Evolutionary conservation across 805 yeast species (phyloP), one percentile per base, ranked within the genome.

Genomic region (Candida michaelii): DNA sequence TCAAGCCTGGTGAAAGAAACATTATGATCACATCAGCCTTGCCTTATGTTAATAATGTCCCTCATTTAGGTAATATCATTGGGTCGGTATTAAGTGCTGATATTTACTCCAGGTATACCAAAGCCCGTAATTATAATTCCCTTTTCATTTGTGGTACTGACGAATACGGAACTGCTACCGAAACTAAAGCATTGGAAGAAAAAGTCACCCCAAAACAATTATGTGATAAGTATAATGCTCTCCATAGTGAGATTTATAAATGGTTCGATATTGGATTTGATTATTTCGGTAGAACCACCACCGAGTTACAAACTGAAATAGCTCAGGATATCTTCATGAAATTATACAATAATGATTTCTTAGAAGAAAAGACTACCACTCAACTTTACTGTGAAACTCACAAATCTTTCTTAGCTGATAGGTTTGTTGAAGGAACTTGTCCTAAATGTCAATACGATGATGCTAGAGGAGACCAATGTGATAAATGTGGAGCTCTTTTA

Each of bases 381-480:
- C 99, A 93, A 70, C 74, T 93, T 47, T 93, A 82, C 70, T 93
- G 99, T 70, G 86, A 88, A 40, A 81, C 76, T 44, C 99, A 93
- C 68, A 74, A 89, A 29, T 89, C 96, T 3, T 93, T 81, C 67
- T 74, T 93, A 46, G 99, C 99, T 44, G 99, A 93, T 63, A 77
- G 99, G 63, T 93, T 80, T 56, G 99, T 93, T 27, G 98, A 93
- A 69, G 99, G 99, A 53, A 87, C 82, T 39, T 93, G 99, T 72
- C 98, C 98, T 45, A 84, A 84, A 65, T 93, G 99, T 73, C 78
- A 74, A 34, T 93, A 89, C 62, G 96, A 86, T 49, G 99, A 93
- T 63, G 99, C 99, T 24, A 82, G 99, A 66, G 99, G 99, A 55
- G 99, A 93, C 66, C 99, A 93, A 73, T 93, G 99, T 77, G 99